Base-by-base conservation (phyloP, 108 stramenopile genomes). In the Nitzschia sp. region DNA sequence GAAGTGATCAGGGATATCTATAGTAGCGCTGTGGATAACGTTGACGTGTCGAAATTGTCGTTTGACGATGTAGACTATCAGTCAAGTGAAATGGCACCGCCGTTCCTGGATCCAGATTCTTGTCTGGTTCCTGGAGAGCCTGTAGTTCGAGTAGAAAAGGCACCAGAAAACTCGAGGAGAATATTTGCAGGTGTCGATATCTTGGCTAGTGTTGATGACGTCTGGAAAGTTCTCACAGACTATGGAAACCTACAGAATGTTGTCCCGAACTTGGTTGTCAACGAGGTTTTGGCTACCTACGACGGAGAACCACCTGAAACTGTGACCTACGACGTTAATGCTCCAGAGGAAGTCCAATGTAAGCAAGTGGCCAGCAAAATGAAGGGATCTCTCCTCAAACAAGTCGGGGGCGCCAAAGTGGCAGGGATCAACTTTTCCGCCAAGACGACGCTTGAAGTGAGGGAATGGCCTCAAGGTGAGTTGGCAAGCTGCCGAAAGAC, bases 111-210 rank as follows among this genome's bases (percentile, higher is more conserved):
- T 60, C 86, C 89, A 44, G 86, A 93, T 53, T 69, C 84, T 23
- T 96, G 94, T 74, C 62, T 96, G 45, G 72, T 96, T 0, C 90
- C 90, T 0, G 91, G 90, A 23, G 95, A 96, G 68, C 89, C 92
- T 13, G 71, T 91, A 8, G 88, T 91, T 1, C 73, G 92, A 0
- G 86, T 96, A 16, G 92, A 96, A 66, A 89, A 84, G 65, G 95
- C 95, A 57, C 91, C 95, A 15, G 83, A 89, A 53, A 96, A 96
- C 72, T 87, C 90, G 0, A 48, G 95, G 11, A 66, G 95, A n/a
- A 96, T 96, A 41, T 96, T 87, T 77, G 90, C 95, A 8, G 91
- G 91, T 1, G 88, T 96, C 69, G 95, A 96, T 70, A 92, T 96
- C 46, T 71, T 85, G 58, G 89, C 82, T 1, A 80, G 84, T 64